Percentiles rank a stretch among this genome's conserved stretches.
These are phyloP conservation scores for Hyaloscypha variabilis DNA, from an alignment of 495 filamentous ascomycete species.

Conservation along the genomic window DNA sequence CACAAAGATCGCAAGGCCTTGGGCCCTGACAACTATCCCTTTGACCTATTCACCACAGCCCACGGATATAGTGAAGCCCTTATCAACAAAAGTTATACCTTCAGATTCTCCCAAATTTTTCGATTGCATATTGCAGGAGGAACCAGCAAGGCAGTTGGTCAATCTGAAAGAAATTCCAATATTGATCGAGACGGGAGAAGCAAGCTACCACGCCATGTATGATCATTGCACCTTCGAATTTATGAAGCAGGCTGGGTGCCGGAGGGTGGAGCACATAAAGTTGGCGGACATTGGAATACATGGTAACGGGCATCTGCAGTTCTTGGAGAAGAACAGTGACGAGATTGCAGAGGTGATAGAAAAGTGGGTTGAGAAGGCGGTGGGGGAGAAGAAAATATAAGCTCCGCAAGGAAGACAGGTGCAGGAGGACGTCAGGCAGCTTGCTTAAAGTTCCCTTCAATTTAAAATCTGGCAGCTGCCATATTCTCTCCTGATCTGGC, in stretches of 20 bases:
- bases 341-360: slow-evolving; percentile 45
- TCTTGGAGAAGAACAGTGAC: slow-evolving; percentile 63
- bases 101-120: slow-evolving; percentile 33
- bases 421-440: too few species aligned
- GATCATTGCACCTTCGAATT: slow-evolving; percentile 59
- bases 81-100: slow-evolving; percentile 22
- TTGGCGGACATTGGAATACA: slow-evolving; percentile 46
- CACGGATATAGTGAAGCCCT: slow-evolving; percentile 11
- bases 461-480: too few species aligned
- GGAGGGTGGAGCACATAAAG: slow-evolving; percentile 45
- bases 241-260: slow-evolving; percentile 55
- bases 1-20: slow-evolving; percentile 31
- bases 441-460: too few species aligned
- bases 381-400: not conserved
- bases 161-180: slow-evolving; percentile 51
- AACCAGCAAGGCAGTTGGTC: slow-evolving; percentile 49
- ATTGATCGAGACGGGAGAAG: slow-evolving; percentile 51
- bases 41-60: slow-evolving; percentile 49
- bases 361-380: slow-evolving; percentile 40
- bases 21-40: slow-evolving; percentile 51
- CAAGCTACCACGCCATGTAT: slow-evolving; percentile 58
- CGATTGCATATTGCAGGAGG: slow-evolving; percentile 49
- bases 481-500: too few species aligned
- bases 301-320: slow-evolving; percentile 63
- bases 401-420: too few species aligned